phyloP scores from a whole-genome alignment of 129 eudicot species.

The Scalesia atractyloides region DNA sequence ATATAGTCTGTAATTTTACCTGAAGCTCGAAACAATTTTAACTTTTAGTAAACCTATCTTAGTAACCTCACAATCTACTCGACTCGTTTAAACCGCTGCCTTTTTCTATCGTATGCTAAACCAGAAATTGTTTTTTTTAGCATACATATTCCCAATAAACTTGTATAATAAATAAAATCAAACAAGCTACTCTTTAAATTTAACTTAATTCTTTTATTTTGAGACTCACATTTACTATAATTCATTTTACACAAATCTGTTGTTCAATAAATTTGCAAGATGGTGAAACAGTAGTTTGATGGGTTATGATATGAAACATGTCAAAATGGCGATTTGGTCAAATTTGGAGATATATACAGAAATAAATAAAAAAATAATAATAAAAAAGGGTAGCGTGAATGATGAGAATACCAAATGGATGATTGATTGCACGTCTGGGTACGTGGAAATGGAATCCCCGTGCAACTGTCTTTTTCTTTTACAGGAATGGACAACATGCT shows the following conservation, averaged over 20 bases:
- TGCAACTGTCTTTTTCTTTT: conserved; percentile 46
- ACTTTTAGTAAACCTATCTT: too few species aligned
- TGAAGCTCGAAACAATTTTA: too few species aligned
- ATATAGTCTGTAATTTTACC: too few species aligned
- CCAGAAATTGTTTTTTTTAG: neutral
- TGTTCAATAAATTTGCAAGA: neutral
- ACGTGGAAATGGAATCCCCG: conserved; percentile 49
- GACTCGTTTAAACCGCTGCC: too few species aligned
- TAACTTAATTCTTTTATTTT: neutral
- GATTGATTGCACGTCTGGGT: conserved; percentile 51
- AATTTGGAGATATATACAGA: conserved; percentile 33
- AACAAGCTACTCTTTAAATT: too few species aligned
- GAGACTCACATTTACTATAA: neutral
- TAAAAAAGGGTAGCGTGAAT: conserved; percentile 32
- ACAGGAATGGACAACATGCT: conserved; percentile 34
- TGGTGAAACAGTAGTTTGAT: conserved; percentile 12
- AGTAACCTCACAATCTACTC: too few species aligned
- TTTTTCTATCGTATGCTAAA: neutral
- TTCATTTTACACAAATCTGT: neutral
- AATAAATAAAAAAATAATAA: neutral
- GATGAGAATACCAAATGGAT: conserved; percentile 36
- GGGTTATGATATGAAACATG: conserved; percentile 22
- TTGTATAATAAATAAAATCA: too few species aligned
- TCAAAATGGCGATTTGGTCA: conserved; percentile 36
- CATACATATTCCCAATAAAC: neutral